Conservation (phyloP, 1,284 basidiomycete species). For the Papiliotrema flavescens region DNA sequence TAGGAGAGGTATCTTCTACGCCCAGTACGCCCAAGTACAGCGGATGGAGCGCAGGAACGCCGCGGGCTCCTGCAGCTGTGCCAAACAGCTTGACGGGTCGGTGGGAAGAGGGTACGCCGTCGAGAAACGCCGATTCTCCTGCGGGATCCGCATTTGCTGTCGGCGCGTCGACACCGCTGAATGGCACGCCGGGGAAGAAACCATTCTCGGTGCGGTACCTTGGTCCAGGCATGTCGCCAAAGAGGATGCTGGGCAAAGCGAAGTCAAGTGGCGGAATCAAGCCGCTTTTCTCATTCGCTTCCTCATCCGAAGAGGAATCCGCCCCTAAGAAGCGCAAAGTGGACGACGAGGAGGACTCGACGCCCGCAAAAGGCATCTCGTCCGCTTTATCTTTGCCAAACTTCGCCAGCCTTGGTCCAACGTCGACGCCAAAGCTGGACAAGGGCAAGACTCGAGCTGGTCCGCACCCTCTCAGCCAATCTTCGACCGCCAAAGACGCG, state of each 20-base stretch:
- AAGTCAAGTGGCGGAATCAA: slow-evolving; percentile 6
- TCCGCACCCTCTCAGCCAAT: slow-evolving; percentile 9
- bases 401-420: neutral
- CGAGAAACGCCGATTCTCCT: neutral
- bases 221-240: slow-evolving; percentile 40
- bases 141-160: slow-evolving; percentile 18
- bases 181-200: neutral
- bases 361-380: neutral
- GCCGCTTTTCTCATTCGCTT: slow-evolving; percentile 18
- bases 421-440: neutral
- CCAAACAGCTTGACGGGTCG: neutral
- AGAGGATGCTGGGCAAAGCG: slow-evolving; percentile 20
- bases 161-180: slow-evolving; percentile 5
- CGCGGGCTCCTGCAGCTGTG: neutral
- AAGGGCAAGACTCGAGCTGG: neutral
- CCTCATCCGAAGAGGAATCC: slow-evolving; percentile 12
- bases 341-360: slow-evolving; percentile 5
- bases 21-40: neutral
- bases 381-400: slow-evolving; percentile 5
- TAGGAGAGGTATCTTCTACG: neutral
- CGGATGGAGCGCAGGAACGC: neutral
- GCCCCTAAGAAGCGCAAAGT: slow-evolving; percentile 13
- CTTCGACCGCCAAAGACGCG: slow-evolving; percentile 1
- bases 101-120: neutral
- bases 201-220: slow-evolving; percentile 26